Evolutionary conservation across 768 basidiomycete species (phyloP), one percentile per base, ranked within the genome.

Genomic region (Pholiota conissans): DNA sequence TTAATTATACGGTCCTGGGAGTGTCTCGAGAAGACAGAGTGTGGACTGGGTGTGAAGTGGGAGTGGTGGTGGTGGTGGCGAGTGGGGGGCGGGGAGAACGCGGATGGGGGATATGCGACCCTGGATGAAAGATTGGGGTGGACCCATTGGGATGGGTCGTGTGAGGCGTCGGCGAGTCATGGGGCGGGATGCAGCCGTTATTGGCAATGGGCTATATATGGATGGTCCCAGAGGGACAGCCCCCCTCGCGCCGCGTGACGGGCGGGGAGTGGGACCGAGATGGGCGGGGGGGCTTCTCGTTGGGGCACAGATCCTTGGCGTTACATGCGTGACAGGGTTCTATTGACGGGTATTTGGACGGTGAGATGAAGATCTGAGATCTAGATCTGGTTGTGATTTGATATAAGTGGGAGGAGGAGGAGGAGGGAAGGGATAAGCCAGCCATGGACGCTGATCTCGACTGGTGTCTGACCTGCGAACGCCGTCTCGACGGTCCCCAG

Each of bases 401-500:
- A 24, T 67, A 69, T 67, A 66, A 65, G 49, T 24, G 22, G 9
- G 34, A 8, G 24, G 8, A 26, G 16, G 16, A 52, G 16, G 26
- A 13, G 35, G 8, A 3, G 5, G 35, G 34, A 14, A 5, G 5
- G 22, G 40, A 22, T 46, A 62, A 49, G 60, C 63, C n/a, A n/a
- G n/a, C n/a, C 57, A 66, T 65, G 63, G 69, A 72, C 64, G 79
- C 80, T 62, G 82, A 87, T 74, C 79, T 81, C 62, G 82, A 88
- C 75, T 88, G 85, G 85, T 91, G 89, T 69, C 75, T 90, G 62
- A 75, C 77, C 55, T 91, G 89, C 76, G 77, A 79, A 62, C 77
- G 79, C 61, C 81, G 78, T 62, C 71, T 86, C 61, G 87, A 81
- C 27, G 67, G 69, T 3, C 58, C 67, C 1, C 70, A 70, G 6